phyloP scores from a whole-genome alignment of 345 rosid species.

The Populus deltoides region DNA sequence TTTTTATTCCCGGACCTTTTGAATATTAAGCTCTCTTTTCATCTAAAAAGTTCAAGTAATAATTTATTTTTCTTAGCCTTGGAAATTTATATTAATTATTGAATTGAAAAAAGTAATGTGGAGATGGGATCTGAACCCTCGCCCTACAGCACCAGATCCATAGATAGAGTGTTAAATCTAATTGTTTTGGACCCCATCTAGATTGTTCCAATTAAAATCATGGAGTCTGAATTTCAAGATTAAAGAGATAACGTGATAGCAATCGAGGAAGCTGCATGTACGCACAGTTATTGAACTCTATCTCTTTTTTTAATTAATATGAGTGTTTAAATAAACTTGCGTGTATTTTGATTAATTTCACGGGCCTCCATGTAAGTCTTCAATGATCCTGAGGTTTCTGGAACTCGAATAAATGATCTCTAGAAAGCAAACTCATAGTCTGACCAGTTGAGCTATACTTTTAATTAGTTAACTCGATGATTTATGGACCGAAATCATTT shows the following conservation, averaged over 20 bases:
- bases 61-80: neutral
- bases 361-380: too few species aligned
- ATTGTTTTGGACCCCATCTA: neutral
- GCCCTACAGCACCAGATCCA: constrained; percentile 98
- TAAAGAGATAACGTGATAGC: neutral
- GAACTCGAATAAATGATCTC: too few species aligned
- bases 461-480: too few species aligned
- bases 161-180: too few species aligned
- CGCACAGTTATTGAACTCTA: too few species aligned
- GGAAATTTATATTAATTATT: neutral
- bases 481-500: too few species aligned
- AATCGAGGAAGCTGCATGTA: too few species aligned
- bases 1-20: neutral
- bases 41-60: neutral
- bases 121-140: constrained; percentile 97
- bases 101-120: constrained; percentile 25
- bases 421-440: too few species aligned
- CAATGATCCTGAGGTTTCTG: fast-evolving
- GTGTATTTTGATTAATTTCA: too few species aligned
- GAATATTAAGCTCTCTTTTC: neutral
- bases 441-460: too few species aligned
- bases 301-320: too few species aligned
- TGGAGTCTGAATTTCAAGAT: neutral
- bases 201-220: neutral
- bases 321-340: fast-evolving